Evolutionary conservation across 139 green algal species (phyloP), one percentile per base, ranked within the genome.

Genomic region (Edaphochlamys debaryana): DNA sequence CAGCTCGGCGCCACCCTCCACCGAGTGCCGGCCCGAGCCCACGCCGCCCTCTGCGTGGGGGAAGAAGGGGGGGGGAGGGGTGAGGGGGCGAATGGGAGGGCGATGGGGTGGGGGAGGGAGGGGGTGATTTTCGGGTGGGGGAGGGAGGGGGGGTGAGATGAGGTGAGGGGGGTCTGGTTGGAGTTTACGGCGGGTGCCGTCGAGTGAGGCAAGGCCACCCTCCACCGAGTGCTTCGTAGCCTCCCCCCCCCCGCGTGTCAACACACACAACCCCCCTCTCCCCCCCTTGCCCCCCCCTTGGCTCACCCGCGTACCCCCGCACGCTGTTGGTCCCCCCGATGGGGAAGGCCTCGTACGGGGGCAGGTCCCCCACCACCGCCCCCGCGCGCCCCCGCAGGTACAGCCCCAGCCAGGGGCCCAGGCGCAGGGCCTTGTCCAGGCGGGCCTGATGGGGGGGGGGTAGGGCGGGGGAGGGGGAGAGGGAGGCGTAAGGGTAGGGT

Each of bases 281-380:
- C n/a, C n/a, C n/a, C n/a, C n/a, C n/a, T n/a, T n/a, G n/a, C n/a
- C n/a, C n/a, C n/a, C n/a, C n/a, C n/a, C n/a, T n/a, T n/a, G 7
- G 42, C 86, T 17, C 34, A 91, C 87, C 87, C 79, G 74, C 87
- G 80, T 98, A 98, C 0, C 95, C 96, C 0, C 96, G 90, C 76
- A 99, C 96, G 36, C 79, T 93, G 82, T 98, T 98, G 75, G 95
- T 98, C 42, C 96, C 90, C 9, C 97, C 97, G 48, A 99, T 95
- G 30, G 96, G 93, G 82, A 99, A 99, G 13, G 97, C 96, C 89
- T 99, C 97, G 82, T 99, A 98, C 30, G 97, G 96, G 4, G 97
- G 97, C 67, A 99, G 79, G 86, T 99, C 96, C 0, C 96, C 97
- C 30, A 97, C 52, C 27, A 96, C 94, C 15, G 79, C 56, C 27